phyloP scores from a whole-genome alignment of 2,329 filamentous ascomycete species.

The Geoglossum cookeanum region DNA sequence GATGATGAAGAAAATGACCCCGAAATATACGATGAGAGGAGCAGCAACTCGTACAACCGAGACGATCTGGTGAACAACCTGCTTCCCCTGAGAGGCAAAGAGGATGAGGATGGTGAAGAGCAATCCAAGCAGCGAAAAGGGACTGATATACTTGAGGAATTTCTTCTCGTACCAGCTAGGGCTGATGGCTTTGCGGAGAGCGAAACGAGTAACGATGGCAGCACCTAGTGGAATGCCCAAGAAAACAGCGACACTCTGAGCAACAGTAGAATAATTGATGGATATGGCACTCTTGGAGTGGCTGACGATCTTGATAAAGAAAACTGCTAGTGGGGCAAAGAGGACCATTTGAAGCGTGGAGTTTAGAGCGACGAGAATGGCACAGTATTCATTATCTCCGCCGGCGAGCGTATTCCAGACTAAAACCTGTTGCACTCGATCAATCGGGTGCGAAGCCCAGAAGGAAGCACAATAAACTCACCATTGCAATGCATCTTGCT shows the following conservation, averaged over 20 bases:
- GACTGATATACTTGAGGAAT: conserved; percentile 52
- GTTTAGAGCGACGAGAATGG: conserved; percentile 58
- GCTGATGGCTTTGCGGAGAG: conserved; percentile 34
- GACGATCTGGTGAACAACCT: conserved; percentile 66
- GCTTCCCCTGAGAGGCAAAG: conserved; percentile 61
- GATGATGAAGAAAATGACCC: conserved; percentile 52
- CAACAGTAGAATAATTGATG: conserved; percentile 43
- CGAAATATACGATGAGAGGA: conserved; percentile 66
- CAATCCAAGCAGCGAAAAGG: conserved; percentile 63
- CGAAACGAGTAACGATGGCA: conserved; percentile 55
- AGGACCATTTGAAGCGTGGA: conserved; percentile 57
- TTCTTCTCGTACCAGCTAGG: conserved; percentile 43
- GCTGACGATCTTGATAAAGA: conserved; percentile 54
- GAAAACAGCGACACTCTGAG: conserved; percentile 67
- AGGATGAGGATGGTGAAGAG: conserved; percentile 75
- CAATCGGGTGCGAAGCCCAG: background rate
- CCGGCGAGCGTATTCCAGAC: conserved; percentile 66
- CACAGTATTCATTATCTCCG: conserved; percentile 67
- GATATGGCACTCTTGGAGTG: background rate
- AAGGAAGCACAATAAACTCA: background rate
- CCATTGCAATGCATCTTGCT: too few species aligned
- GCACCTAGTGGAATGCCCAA: conserved; percentile 67
- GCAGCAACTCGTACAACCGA: conserved; percentile 66
- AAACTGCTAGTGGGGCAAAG: conserved; percentile 47
- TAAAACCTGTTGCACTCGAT: conserved; percentile 17